phyloP scores from a whole-genome alignment of 495 filamentous ascomycete genomes.

The Parachaetomium inaequale region DNA sequence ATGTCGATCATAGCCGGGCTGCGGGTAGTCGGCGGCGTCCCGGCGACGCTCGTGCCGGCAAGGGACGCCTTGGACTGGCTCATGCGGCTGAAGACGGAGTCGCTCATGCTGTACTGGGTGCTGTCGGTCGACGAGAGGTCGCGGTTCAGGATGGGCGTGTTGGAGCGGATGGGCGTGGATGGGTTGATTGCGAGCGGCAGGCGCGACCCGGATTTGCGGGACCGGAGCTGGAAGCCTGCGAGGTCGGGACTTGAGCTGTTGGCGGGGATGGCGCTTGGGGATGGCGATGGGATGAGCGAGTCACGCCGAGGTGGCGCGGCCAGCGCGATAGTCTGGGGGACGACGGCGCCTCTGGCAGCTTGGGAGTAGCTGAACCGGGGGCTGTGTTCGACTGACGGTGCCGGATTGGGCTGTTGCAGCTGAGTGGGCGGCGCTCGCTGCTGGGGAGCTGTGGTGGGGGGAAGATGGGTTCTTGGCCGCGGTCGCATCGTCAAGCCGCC shows the following conservation, averaged over 20 bases:
- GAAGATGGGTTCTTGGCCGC: conserved; percentile 18
- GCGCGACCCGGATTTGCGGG: conserved; percentile 31
- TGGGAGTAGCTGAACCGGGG: conserved; percentile 26
- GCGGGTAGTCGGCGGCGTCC: conserved; percentile 25
- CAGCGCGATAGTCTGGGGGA: background rate
- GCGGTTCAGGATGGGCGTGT: conserved; percentile 28
- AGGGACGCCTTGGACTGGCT: conserved; percentile 24
- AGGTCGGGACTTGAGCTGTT: conserved; percentile 21
- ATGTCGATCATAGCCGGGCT: background rate
- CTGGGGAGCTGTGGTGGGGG: background rate
- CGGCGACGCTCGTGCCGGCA: conserved; percentile 25
- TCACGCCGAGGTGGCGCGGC: conserved; percentile 13
- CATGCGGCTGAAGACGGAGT: conserved; percentile 31
- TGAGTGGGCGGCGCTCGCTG: conserved; percentile 2
- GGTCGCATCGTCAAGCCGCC: conserved; percentile 22
- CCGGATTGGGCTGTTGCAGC: background rate
- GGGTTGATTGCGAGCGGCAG: conserved; percentile 31
- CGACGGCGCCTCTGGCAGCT: conserved; percentile 14
- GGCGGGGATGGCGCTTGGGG: conserved; percentile 1
- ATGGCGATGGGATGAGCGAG: conserved; percentile 16
- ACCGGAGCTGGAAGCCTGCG: conserved; percentile 27
- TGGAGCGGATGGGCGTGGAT: conserved; percentile 30
- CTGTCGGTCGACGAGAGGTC: conserved; percentile 35
- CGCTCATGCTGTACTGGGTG: conserved; percentile 35
- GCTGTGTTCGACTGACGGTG: conserved; percentile 10